Evolutionary conservation across 495 filamentous ascomycete species (phyloP), one percentile per base, ranked within the genome.

Genomic region (Aspergillus steynii): DNA sequence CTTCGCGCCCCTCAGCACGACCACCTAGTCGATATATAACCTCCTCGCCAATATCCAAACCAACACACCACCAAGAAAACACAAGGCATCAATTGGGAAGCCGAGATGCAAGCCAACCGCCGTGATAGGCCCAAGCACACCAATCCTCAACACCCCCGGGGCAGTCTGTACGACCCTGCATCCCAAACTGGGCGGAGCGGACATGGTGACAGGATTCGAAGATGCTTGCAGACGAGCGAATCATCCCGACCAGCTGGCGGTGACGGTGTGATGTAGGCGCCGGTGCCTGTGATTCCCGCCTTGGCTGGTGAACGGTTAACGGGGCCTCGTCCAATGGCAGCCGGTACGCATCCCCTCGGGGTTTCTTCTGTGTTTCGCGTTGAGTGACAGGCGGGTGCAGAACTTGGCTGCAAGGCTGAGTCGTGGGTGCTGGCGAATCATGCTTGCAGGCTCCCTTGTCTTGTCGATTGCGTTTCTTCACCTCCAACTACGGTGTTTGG

Each of bases 251-350:
- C 10, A 15, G 28, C 53, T 55, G 34, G 29, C 34, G 57, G 61
- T 63, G 52, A 58, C 57, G 53, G 49, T 60, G 65, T 64, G 65
- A 67, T 64, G 51, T 55, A 53, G 51, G 65, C 59, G 65, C 58
- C 54, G 65, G 48, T 12, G 20, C 20, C 49, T 63, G 61, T 67
- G 65, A 67, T 60, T 37, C 53, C 50, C 47, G 56, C 57, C 61
- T 63, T 64, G 58, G 58, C 61, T 56, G 49, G 46, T 53, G 57
- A 20, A 37, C 53, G 49, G 28, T 14, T 4, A 29, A 50, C 9
- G 29, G 14, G 14, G 20, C 20, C 47, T 25, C 48, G 45, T 15
- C 56, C 56, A 59, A 59, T 59, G 29, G 45, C 8, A 42, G 25
- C 10, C 29, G 42, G 29, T 29, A n/a, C 7, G n/a, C 32, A 52